Conservation (phyloP, 1,284 basidiomycete genomes). For the Singerocomus rubriflavus region DNA sequence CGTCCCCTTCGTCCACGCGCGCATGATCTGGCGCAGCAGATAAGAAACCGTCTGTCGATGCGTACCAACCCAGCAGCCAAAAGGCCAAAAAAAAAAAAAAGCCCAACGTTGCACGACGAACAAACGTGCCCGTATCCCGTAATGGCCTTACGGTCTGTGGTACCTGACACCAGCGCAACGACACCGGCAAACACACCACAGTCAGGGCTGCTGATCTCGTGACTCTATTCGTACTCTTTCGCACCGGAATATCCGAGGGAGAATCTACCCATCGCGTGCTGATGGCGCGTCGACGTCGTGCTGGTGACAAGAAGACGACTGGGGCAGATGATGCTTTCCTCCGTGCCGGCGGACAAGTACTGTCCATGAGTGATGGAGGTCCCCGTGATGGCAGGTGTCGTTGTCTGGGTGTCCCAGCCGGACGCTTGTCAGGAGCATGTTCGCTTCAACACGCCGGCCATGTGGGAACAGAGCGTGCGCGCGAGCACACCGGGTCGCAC, state of each 20-base stretch:
- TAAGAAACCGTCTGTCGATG: neutral
- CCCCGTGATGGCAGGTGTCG: neutral
- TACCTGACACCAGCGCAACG: no score
- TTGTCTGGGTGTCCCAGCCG: neutral
- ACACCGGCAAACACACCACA: no score
- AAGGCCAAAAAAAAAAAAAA: constrained; percentile 17
- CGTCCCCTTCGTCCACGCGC: neutral
- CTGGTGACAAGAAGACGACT: no score
- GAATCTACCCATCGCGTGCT: no score
- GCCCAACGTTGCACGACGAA: constrained; percentile 1
- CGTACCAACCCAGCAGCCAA: constrained; percentile 1
- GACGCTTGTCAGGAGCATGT: constrained; percentile 1
- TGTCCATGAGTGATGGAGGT: neutral
- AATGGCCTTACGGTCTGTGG: no score
- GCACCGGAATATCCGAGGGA: no score
- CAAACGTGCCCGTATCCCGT: no score
- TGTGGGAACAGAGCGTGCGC: constrained; percentile 9
- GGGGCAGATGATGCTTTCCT: constrained; percentile 1
- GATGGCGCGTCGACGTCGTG: neutral
- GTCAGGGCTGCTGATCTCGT: no score
- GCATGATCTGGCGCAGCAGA: neutral
- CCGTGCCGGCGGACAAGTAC: neutral
- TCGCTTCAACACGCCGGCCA: constrained; percentile 4
- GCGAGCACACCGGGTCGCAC: neutral
- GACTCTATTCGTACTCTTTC: no score